Percentiles rank a stretch among this genome's conserved stretches.
phyloP scores from a whole-genome alignment of 352 stramenopile genomes.

The Halophytophthora batemanensis region DNA sequence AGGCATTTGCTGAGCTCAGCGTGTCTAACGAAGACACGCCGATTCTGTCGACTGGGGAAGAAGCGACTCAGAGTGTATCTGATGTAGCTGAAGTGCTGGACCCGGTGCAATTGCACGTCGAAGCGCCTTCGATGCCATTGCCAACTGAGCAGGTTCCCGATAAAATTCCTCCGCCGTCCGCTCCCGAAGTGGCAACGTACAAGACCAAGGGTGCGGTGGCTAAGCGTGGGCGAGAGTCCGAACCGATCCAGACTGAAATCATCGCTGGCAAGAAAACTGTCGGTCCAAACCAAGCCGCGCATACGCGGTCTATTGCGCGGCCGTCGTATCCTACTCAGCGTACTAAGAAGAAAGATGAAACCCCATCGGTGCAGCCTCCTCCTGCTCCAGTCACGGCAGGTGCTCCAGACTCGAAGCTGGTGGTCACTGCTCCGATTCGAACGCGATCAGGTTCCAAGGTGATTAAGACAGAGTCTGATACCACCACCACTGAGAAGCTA shows the following conservation, averaged over 20 bases:
- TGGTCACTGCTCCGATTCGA: constrained; percentile 10
- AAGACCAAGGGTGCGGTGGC: not conserved
- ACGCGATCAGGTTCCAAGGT: constrained; percentile 5
- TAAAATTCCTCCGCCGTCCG: too few species aligned
- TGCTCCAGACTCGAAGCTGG: constrained; percentile 9
- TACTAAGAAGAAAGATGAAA: constrained; percentile 21
- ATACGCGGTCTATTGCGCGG: not conserved
- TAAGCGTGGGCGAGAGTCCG: not conserved
- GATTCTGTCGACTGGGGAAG: not conserved
- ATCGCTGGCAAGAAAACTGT: too few species aligned
- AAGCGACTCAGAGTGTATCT: not conserved
- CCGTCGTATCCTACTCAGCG: constrained; percentile 2
- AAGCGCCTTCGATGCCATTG: constrained; percentile 10
- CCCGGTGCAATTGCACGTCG: not conserved
- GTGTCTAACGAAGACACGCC: not conserved
- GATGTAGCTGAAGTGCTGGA: constrained; percentile 8
- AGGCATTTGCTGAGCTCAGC: not conserved
- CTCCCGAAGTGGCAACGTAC: too few species aligned
- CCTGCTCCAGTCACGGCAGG: constrained; percentile 5
- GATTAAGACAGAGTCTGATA: constrained; percentile 5
- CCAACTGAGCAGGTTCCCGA: too few species aligned
- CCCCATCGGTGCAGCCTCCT: constrained; percentile 9
- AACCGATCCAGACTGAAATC: too few species aligned
- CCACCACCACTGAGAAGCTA: constrained; percentile 7
- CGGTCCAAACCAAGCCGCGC: too few species aligned